Conservation (phyloP, 169 alveolate species). For the Eimeria nieschulzi region DNA sequence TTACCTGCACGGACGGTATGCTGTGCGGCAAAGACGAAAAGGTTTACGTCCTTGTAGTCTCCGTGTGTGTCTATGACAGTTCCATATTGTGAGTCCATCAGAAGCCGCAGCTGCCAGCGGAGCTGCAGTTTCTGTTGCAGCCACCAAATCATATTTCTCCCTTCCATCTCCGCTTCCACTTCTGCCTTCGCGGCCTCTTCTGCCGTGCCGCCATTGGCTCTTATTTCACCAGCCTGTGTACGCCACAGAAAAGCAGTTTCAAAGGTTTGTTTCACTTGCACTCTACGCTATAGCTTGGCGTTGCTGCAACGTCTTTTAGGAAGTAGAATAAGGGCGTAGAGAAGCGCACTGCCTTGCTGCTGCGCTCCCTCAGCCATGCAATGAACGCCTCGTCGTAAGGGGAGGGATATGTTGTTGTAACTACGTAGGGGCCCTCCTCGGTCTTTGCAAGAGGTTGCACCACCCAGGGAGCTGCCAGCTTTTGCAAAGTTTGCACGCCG, state of each 20-base stretch:
- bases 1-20: not conserved
- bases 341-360: constrained; percentile 1
- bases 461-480: not conserved
- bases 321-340: not conserved
- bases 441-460: not conserved
- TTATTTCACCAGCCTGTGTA: not conserved
- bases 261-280: not conserved
- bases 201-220: not conserved
- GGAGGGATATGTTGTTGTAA: not conserved
- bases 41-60: not conserved
- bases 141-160: not conserved
- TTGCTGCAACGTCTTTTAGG: not conserved
- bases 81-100: not conserved
- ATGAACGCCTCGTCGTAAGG: not conserved
- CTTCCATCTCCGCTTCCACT: not conserved
- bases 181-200: not conserved
- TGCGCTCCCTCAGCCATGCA: not conserved
- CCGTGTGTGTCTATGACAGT: not conserved
- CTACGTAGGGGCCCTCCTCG: not conserved
- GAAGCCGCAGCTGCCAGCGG: constrained; percentile 2
- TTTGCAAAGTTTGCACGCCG: not conserved
- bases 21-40: not conserved
- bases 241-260: not conserved
- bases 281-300: not conserved
- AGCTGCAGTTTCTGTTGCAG: constrained; percentile 1